phyloP scores from a whole-genome alignment of 2,329 filamentous ascomycete genomes.

The Ascochyta pisi region DNA sequence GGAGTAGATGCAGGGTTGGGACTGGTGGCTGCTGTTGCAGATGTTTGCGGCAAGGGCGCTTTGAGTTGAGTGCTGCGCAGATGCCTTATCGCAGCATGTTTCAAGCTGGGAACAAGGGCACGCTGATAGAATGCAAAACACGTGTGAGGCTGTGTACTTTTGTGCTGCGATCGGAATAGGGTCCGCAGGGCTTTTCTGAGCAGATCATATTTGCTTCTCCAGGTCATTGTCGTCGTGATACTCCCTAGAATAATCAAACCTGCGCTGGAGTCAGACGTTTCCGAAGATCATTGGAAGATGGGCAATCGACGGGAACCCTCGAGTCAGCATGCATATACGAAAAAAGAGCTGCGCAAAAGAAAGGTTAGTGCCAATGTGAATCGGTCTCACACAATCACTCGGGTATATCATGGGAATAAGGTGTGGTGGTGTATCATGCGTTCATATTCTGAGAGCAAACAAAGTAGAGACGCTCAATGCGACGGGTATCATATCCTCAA shows the following conservation, averaged over 20 bases:
- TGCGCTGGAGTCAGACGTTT: neutral
- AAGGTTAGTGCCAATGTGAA: neutral
- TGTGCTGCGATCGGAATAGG: neutral
- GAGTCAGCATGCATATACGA: conserved; percentile 6
- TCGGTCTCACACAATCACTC: neutral
- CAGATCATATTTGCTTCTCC: neutral
- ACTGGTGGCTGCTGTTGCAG: neutral
- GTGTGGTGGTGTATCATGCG: neutral
- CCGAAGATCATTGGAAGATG: conserved; percentile 5
- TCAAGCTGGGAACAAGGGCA: conserved; percentile 3
- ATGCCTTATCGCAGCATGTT: conserved; percentile 1
- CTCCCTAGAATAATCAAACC: neutral
- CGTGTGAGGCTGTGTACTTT: neutral
- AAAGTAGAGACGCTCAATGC: conserved; percentile 3
- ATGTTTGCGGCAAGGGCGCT: neutral
- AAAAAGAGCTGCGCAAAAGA: neutral
- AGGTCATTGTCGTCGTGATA: neutral
- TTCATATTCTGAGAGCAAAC: neutral
- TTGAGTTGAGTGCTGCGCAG: neutral
- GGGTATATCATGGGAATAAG: neutral
- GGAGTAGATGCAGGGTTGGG: neutral
- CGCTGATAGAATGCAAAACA: neutral
- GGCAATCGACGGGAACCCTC: neutral
- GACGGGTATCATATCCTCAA: conserved; percentile 15
- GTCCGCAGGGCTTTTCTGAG: neutral